These are phyloP conservation scores for Saccharomycopsis sp. DNA, from an alignment of 805 yeast genomes.

Conservation along the genomic window DNA sequence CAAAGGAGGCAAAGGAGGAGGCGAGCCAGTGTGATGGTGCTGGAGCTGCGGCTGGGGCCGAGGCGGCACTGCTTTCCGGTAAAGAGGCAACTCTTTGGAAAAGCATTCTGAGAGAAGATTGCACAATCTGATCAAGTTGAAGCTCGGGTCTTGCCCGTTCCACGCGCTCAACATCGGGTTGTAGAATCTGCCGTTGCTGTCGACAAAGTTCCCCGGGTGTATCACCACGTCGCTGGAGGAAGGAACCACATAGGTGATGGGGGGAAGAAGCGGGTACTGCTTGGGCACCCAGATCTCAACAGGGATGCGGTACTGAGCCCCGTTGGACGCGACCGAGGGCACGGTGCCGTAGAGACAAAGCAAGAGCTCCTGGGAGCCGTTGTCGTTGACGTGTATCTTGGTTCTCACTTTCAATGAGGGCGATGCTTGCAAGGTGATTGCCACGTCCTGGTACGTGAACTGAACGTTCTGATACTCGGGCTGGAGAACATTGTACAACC, in stretches of 20 bases:
- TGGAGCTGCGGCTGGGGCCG: conserved; percentile 3
- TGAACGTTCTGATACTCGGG: conserved; percentile 54
- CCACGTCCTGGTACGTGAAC: conserved; percentile 52
- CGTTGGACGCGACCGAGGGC: conserved; percentile 27
- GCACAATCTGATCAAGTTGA: conserved; percentile 28
- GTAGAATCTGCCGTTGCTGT: conserved; percentile 60
- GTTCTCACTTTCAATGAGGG: conserved; percentile 61
- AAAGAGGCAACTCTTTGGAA: conserved; percentile 38
- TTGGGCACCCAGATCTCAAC: conserved; percentile 71
- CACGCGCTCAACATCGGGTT: conserved; percentile 61
- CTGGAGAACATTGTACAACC: conserved; percentile 50
- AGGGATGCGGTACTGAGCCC: conserved; percentile 37
- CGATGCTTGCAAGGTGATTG: conserved; percentile 41
- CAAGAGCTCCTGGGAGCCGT: conserved; percentile 52
- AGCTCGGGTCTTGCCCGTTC: conserved; percentile 29
- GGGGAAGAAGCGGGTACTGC: conserved; percentile 59
- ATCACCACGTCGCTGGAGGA: conserved; percentile 37
- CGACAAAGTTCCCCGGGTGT: conserved; percentile 57
- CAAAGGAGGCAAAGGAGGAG: conserved; percentile 10
- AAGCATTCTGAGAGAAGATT: conserved; percentile 30
- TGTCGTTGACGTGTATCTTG: conserved; percentile 44
- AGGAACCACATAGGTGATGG: conserved; percentile 55
- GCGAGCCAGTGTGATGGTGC: no score
- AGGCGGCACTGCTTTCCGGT: not conserved
- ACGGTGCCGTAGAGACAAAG: conserved; percentile 57